Evolutionary conservation across 208 protist genomes (phyloP).

Genomic region (Crithidia acanthocephali): DNA sequence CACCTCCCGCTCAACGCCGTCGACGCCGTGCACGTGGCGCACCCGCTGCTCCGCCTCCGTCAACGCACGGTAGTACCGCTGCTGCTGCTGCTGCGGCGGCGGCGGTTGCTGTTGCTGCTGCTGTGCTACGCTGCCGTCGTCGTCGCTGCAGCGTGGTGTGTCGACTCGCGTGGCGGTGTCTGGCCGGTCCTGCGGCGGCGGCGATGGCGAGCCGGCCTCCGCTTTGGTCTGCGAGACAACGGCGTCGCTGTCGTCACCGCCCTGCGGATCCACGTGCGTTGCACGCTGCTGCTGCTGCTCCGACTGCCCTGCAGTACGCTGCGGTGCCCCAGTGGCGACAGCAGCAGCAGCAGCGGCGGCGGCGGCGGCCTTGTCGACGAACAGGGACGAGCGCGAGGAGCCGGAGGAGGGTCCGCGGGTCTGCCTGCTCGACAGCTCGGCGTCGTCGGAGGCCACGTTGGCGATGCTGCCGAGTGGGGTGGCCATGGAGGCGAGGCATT

Average conservation of each 20-base stretch:
- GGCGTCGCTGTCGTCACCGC: neutral
- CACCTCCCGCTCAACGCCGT: slow-evolving; percentile 64
- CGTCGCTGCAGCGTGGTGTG: neutral
- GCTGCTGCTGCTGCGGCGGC: slow-evolving; percentile 2
- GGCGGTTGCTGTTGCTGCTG: slow-evolving; percentile 6
- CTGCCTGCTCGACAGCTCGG: slow-evolving; percentile 6
- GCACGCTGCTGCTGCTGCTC: neutral
- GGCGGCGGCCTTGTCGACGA: neutral
- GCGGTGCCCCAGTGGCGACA: neutral
- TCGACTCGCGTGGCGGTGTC: neutral
- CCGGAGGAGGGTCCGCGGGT: slow-evolving; percentile 5
- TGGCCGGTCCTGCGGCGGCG: neutral
- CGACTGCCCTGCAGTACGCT: neutral
- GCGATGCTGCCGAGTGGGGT: slow-evolving; percentile 12
- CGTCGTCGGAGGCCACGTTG: slow-evolving; percentile 13
- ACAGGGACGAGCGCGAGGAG: slow-evolving; percentile 7
- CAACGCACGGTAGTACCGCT: slow-evolving; percentile 42
- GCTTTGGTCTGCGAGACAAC: neutral
- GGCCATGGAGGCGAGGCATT: slow-evolving; percentile 3
- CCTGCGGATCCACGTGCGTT: too few relatives aligned
- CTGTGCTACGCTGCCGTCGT: too few relatives aligned
- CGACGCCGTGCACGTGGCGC: slow-evolving; percentile 70
- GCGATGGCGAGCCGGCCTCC: neutral
- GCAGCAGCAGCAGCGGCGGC: neutral
- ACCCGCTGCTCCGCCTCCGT: slow-evolving; percentile 52